Evolutionary conservation across 2,329 filamentous ascomycete genomes (phyloP).

Genomic region (Cryphonectria parasitica): DNA sequence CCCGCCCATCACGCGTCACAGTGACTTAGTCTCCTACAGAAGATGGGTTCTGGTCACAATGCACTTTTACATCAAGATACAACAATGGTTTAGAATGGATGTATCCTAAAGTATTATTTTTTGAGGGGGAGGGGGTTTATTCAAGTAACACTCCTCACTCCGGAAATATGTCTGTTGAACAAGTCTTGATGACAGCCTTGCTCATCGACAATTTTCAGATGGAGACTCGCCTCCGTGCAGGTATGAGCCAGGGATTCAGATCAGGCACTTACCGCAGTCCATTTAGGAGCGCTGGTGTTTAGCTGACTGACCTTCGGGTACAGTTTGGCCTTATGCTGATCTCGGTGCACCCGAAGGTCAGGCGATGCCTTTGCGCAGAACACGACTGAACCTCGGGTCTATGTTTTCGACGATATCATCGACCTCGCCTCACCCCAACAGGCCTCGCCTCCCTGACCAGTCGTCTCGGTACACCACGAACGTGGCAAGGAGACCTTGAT

Average conservation of each 20-base stretch:
- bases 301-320: background rate
- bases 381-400: background rate
- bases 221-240: background rate
- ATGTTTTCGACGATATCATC: background rate
- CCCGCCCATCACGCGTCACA: background rate
- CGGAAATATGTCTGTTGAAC: no score
- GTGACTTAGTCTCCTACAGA: background rate
- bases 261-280: background rate
- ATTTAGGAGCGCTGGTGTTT: background rate
- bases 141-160: no score
- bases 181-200: constrained; percentile 11
- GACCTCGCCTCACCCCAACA: background rate
- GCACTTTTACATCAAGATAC: no score
- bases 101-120: no score
- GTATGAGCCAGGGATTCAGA: background rate
- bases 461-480: background rate
- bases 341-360: background rate
- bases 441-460: constrained; percentile 8
- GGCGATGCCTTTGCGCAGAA: background rate
- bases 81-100: background rate
- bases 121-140: no score
- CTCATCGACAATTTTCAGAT: background rate
- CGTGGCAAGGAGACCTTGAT: background rate
- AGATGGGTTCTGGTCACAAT: no score
- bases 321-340: background rate